Evolutionary conservation across 768 basidiomycete genomes (phyloP).

Genomic region (Leccinum arenicola): DNA sequence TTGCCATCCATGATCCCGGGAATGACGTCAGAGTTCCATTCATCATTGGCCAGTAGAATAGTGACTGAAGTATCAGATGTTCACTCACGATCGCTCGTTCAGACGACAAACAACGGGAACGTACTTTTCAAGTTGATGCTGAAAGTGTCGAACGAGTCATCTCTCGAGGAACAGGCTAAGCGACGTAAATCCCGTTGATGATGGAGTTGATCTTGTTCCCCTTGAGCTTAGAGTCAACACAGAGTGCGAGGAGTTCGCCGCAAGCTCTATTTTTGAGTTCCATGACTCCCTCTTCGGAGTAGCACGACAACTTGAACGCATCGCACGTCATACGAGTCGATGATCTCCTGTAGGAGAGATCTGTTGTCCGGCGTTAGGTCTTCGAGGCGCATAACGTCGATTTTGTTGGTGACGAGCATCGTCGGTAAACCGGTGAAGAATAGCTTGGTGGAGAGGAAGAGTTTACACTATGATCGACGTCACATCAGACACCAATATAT

Average conservation of each 20-base stretch:
- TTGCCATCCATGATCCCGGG: too few species aligned
- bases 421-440: slow-evolving; percentile 92
- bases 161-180: too few species aligned
- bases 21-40: too few species aligned
- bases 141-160: too few species aligned
- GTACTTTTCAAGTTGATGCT: too few species aligned
- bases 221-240: slow-evolving; percentile 36
- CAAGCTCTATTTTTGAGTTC: slow-evolving; percentile 42
- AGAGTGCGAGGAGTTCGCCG: slow-evolving; percentile 90
- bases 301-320: slow-evolving; percentile 81
- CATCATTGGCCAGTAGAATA: too few species aligned
- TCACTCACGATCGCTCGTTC: too few species aligned
- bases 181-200: too few species aligned
- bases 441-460: slow-evolving; percentile 99
- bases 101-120: too few species aligned
- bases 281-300: too few species aligned
- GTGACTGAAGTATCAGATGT: too few species aligned
- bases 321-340: slow-evolving; percentile 66
- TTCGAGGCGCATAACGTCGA: slow-evolving; percentile 86
- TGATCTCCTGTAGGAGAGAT: slow-evolving; percentile 84
- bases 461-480: slow-evolving; percentile 68
- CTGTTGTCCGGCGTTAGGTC: slow-evolving; percentile 77
- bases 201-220: too few species aligned
- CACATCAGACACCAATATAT: background rate
- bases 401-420: slow-evolving; percentile 96